These are phyloP conservation scores for Aspergillus wentii DNA, from an alignment of 495 filamentous ascomycete genomes.

Conservation along the genomic window DNA sequence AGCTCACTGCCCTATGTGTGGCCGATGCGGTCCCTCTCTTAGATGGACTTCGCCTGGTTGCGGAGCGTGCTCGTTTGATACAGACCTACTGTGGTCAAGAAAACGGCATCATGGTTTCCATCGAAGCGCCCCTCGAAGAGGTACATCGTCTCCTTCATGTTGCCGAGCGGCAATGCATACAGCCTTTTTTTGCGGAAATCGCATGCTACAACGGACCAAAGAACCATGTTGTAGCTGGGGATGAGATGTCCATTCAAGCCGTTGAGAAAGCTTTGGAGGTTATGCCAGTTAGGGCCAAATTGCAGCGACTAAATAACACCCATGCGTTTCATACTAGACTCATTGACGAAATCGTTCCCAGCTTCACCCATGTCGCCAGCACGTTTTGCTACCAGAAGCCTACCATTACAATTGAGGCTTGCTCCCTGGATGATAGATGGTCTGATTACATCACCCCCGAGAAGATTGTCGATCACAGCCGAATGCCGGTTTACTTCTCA, in stretches of 20 bases:
- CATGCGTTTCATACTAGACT: constrained; percentile 47
- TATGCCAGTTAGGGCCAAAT: constrained; percentile 7
- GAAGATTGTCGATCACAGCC: constrained; percentile 24
- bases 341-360: constrained; percentile 30
- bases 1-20: constrained; percentile 46
- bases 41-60: constrained; percentile 37
- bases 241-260: constrained; percentile 23
- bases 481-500: constrained; percentile 38
- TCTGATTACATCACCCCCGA: constrained; percentile 2
- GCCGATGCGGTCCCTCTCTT: constrained; percentile 25
- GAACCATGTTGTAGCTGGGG: constrained; percentile 32
- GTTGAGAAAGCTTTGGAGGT: constrained; percentile 6
- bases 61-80: constrained; percentile 34
- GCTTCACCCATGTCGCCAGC: constrained; percentile 19
- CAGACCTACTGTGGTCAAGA: constrained; percentile 31
- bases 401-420: constrained; percentile 23
- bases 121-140: constrained; percentile 23
- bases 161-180: background rate
- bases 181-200: constrained; percentile 17
- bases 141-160: constrained; percentile 11
- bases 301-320: constrained; percentile 37
- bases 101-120: constrained; percentile 38
- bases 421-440: constrained; percentile 12
- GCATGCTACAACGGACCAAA: constrained; percentile 44
- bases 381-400: constrained; percentile 20